Base-by-base conservation (phyloP, 2,329 filamentous ascomycete species). In the Knoxdaviesia capensis region DNA sequence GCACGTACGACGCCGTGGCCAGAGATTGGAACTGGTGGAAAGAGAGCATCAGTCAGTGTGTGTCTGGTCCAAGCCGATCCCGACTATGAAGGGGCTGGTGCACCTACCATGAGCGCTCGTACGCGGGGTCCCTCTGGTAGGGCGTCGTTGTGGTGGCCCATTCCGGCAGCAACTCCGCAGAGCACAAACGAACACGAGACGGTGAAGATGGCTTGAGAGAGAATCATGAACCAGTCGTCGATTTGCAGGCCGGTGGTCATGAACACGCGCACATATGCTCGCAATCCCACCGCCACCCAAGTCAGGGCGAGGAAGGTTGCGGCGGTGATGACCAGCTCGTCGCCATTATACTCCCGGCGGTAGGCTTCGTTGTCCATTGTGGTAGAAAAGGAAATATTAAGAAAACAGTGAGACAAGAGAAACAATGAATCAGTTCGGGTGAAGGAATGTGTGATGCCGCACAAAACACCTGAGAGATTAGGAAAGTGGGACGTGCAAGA, bases 211-310 rank as follows among this genome's bases (percentile, higher is more conserved):
- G 52, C 40, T 63, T 69, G 40, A 30, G 44, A 59, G 44, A 61
- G 48, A 37, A 69, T 47, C 65, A 71, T 70, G 46, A 69, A 54
- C 65, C 66, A 70, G 54, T 71, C 67, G 51, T 71, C 67, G n/a
- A 54, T 46, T 48, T 65, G 58, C 43, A 68, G 65, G 41, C 55
- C 54, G 34, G 61, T 64, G 46, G 61, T 66, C 47, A 68, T 50
- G 28, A 59, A 52, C 5, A 53, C 53, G 44, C 63, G 56, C 8
- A 64, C 64, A 50, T 65, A 66, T n/a, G 52, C 57, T 43, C 64
- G 56, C 37, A 68, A 50, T 9, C 53, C 50, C 34, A 67, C 59
- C 31, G 63, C 59, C 8, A 64, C 42, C 57, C 60, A 65, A 39
- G 56, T 64, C 11, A 65, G 46, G 11, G 47, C 47, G 38, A 67